Base-by-base conservation (phyloP, 2,329 filamentous ascomycete species). In the Alternaria sp. region DNA sequence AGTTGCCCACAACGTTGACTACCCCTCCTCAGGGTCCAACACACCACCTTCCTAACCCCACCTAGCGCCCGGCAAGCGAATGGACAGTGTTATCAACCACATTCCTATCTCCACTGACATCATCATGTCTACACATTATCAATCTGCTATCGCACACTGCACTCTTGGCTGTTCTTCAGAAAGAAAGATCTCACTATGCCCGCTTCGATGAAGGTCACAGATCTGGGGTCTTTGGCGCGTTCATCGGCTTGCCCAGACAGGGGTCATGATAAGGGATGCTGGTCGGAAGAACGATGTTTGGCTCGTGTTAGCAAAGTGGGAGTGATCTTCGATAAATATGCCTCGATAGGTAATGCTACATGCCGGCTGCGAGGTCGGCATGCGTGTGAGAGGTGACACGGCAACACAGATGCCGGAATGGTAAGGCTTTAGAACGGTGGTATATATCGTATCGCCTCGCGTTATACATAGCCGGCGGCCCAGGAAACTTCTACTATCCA, bases 31-130 rank as follows among this genome's bases (percentile, higher is more conserved):
- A 39, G 43, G n/a, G 38, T 49, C 38, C 52, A 18, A 32, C 38
- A 28, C 51, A 55, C 38, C 44, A 59, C 57, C 57, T 59, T 59
- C 57, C 57, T 59, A 59, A 59, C 57, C 14, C 30, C 44, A 54
- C 28, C 46, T 59, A 59, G 57, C 51, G 57, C 51, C 22, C 18
- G 24, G 30, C 57, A 55, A 42, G 22, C 44, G 9, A 57, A 55
- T 24, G 39, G 38, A 24, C 26, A 26, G 5, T 22, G 57, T 56
- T 59, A 51, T 55, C 57, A 43, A 44, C 30, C 24, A 4, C 30
- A 24, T 5, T 18, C 22, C 38, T 59, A 59, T 59, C 57, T 55
- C 30, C 18, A 48, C 22, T 56, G 51, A 59, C 51, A 56, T 59
- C 57, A 51, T 32, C 36, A 22, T 8, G 11, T 44, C 36, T 24